Evolutionary conservation across 2,329 filamentous ascomycete species (phyloP), one percentile per base, ranked within the genome.

Genomic region (Escovopsis weberi): DNA sequence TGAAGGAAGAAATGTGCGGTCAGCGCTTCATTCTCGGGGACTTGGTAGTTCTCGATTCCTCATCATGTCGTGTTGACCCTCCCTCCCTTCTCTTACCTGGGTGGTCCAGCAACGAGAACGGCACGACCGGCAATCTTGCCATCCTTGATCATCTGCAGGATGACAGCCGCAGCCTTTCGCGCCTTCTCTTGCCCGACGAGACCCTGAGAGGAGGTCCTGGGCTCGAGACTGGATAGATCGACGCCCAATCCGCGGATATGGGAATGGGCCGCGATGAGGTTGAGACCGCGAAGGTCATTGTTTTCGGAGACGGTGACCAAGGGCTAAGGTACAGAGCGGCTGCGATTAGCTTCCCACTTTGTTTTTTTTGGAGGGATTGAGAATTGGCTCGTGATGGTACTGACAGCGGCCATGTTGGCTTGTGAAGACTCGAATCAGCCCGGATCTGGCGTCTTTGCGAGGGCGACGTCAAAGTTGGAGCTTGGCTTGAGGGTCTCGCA

Each of bases 121-220:
- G 91, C 91, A 56, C 89, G 80, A 42, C 91, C 91, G 45, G 91
- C 91, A 66, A 98, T 96, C 71, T 95, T 96, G 57, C 89, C 89
- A 59, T 95, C 87, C 67, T 94, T 95, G 55, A 94, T 93, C 91
- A 98, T 98, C 69, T 94, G 87, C 47, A 98, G 68, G 55, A 98
- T 94, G 39, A 98, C 83, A 1, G 89, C 91, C 3, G 91, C 91
- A 9, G 91, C 91, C 65, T 95, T 96, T 47, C 91, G 81, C 44
- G 91, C 91, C 70, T 94, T 94, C 57, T 93, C 82, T 66, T 98
- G 91, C 38, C 91, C 91, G 8, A 98, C 89, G 5, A 98, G 77
- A 33, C 91, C 91, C 62, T 98, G 91, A 12, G 89, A 94, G 39
- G 82, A 74, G 26, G 75, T 65, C 46, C 89, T 80, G 18, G 91